Evolutionary conservation across 331 rosid species (phyloP), one percentile per base, ranked within the genome.

Genomic region (Quercus phellos): DNA sequence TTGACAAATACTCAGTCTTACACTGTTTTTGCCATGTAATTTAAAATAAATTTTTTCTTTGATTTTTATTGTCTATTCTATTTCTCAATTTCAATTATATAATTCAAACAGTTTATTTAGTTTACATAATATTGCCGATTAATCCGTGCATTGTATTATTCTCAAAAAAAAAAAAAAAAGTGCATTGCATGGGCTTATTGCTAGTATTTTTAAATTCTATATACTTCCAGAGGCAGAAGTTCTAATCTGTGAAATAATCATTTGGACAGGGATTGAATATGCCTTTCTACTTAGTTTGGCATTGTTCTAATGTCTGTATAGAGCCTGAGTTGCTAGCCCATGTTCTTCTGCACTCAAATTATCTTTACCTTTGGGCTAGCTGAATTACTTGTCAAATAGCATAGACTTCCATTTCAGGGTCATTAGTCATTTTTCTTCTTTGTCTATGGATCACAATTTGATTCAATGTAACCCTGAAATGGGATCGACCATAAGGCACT

Each of bases 401-500:
- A 58, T 74, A 42, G 11, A 22, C 18, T 32, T 38, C 12, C 32
- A 60, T 60, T 60, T 60, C 35, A 60, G 68, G 34, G 34, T 60
- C 29, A 26, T 74, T 27, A 4, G 27, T 60, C 22, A 58, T 16
- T 11, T 58, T 21, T 24, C 68, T 64, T 32, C 43, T 32, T 73
- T 56, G 26, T 13, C 54, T 22, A 18, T 38, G 64, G 32, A 70
- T 26, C 60, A 70, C 19, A 58, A 32, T 18, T 56, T 29, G 42
- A 43, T 5, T 18, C 46, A 55, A 21, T 2, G 13, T 22, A 17
- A 59, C 74, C 64, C 35, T 38, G 43, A 6, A 38, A 38, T 42
- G 60, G 53, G 68, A 59, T 59, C 68, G 76, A 34, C 34, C 68
- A 72, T 58, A 34, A 51, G 46, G 74, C 55, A 58, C 22, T 59